phyloP scores from a whole-genome alignment of 768 basidiomycete species.

The Jaapia argillacea region DNA sequence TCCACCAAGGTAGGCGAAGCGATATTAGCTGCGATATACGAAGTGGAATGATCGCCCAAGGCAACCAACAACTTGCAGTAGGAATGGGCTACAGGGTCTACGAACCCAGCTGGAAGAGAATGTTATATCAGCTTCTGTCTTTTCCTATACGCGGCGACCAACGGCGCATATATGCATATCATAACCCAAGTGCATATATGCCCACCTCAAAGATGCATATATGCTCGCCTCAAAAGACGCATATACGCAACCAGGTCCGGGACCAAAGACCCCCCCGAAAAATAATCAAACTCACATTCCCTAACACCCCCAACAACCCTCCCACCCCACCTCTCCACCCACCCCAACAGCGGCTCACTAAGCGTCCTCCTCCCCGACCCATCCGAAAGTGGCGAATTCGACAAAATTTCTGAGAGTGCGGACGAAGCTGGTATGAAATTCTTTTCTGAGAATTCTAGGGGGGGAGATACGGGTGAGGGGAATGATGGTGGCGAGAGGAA shows the following conservation, averaged over 20 bases:
- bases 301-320: constrained; percentile 30
- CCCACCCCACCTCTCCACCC: constrained; percentile 52
- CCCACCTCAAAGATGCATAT: no score
- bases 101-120: constrained; percentile 25
- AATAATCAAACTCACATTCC: constrained; percentile 26
- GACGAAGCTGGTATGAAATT: constrained; percentile 59
- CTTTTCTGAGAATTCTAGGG: constrained; percentile 31
- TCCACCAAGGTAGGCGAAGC: constrained; percentile 42
- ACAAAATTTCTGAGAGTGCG: constrained; percentile 68
- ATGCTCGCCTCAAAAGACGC: no score
- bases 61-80: constrained; percentile 75
- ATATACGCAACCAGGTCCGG: no score
- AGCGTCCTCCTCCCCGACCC: constrained; percentile 61
- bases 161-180: no score
- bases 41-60: constrained; percentile 78
- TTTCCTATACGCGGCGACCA: no score
- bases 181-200: no score
- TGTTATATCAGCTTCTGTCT: neutral
- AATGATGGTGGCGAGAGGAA: no score
- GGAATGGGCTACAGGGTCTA: constrained; percentile 53
- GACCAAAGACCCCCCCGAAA: no score
- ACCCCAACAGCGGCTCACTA: constrained; percentile 80
- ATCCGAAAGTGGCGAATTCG: constrained; percentile 60
- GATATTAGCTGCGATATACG: constrained; percentile 35
- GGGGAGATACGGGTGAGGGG: no score